Evolutionary conservation across 495 filamentous ascomycete genomes (phyloP).

Genomic region (Cudoniella acicularis): DNA sequence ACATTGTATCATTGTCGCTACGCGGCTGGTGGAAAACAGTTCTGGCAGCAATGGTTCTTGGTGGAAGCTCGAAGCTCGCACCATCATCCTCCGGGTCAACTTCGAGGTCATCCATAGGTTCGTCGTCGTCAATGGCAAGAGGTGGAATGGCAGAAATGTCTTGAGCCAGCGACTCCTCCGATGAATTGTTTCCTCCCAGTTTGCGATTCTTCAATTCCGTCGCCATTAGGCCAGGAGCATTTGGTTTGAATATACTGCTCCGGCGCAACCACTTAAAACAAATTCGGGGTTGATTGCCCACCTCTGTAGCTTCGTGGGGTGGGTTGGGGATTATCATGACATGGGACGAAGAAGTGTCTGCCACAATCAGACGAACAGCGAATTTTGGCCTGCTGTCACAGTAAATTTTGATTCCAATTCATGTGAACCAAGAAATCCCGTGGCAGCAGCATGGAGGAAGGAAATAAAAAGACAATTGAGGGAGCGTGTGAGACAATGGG

Average conservation of each 20-base stretch:
- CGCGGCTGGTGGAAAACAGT: slow-evolving; percentile 15
- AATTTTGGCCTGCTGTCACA: not conserved
- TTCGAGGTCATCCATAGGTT: slow-evolving; percentile 8
- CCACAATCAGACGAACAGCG: not conserved
- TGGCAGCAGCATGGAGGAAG: not conserved
- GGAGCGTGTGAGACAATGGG: no score
- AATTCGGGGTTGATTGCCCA: not conserved
- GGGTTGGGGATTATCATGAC: not conserved
- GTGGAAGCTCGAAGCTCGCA: slow-evolving; percentile 2
- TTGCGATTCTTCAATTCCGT: not conserved
- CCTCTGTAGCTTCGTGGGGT: not conserved
- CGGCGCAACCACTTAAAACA: not conserved
- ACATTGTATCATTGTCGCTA: slow-evolving; percentile 43
- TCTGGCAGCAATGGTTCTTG: not conserved
- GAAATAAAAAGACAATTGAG: no score
- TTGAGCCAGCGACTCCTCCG: not conserved
- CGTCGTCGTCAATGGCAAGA: slow-evolving; percentile 8
- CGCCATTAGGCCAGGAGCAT: not conserved
- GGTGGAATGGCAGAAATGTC: not conserved
- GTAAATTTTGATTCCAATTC: not conserved
- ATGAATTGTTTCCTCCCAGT: not conserved
- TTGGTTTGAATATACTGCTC: not conserved
- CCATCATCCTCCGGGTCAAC: slow-evolving; percentile 8
- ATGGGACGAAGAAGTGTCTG: not conserved
- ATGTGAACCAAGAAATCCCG: not conserved